phyloP scores from a whole-genome alignment of 345 rosid genomes.

The Passiflora organensis region DNA sequence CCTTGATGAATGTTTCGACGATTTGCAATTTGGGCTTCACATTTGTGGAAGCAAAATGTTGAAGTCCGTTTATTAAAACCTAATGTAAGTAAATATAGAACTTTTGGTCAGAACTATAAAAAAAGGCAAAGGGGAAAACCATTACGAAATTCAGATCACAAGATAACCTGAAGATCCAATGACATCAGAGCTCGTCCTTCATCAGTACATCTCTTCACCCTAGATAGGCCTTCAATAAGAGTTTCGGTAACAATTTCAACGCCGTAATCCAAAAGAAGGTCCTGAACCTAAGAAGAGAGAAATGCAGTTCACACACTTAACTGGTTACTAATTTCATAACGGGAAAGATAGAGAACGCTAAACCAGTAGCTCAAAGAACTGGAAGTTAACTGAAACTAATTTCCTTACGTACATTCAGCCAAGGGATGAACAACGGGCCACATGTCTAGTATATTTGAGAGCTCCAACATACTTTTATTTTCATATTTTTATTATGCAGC shows the following conservation, averaged over 20 bases:
- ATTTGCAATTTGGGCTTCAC: slow-evolving; percentile 73
- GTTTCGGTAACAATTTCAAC: slow-evolving; percentile 85
- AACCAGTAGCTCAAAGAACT: too few relatives aligned
- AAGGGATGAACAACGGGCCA: too few relatives aligned
- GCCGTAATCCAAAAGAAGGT: slow-evolving; percentile 66
- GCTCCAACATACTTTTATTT: too few relatives aligned
- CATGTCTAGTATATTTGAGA: too few relatives aligned
- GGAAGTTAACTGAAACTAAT: too few relatives aligned
- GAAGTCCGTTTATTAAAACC: slow-evolving; percentile 89
- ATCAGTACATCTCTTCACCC: slow-evolving; percentile 87
- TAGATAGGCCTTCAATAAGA: slow-evolving; percentile 86
- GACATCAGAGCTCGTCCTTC: slow-evolving; percentile 98
- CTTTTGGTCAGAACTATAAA: neutral
- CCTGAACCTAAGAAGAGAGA: slow-evolving; percentile 89
- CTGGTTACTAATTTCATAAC: too few relatives aligned
- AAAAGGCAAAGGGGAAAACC: neutral
- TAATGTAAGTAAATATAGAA: slow-evolving; percentile 21
- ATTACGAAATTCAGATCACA: neutral
- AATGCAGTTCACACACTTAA: too few relatives aligned
- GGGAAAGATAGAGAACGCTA: too few relatives aligned
- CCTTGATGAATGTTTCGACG: slow-evolving; percentile 89
- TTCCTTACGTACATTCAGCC: too few relatives aligned
- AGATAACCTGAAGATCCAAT: slow-evolving; percentile 80
- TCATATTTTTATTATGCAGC: too few relatives aligned
- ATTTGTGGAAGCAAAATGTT: slow-evolving; percentile 65